Conservation (phyloP, 495 filamentous ascomycete species). For the Parathielavia hyrcaniae region DNA sequence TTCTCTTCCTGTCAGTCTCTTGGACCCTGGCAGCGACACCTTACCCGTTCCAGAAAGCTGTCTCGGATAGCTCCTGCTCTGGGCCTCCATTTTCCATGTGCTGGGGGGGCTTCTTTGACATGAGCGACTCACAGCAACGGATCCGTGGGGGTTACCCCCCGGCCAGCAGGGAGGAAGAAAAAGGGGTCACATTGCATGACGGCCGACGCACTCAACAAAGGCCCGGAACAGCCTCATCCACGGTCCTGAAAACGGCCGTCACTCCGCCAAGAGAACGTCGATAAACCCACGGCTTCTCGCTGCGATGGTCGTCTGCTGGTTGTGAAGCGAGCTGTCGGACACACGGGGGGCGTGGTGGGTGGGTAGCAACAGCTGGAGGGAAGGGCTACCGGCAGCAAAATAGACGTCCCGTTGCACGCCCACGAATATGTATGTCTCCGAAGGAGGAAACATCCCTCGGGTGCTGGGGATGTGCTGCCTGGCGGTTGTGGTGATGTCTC, state of each 20-base stretch:
- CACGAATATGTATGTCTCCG: slow-evolving; percentile 21
- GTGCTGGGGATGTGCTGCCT: not conserved
- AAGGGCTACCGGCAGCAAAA: slow-evolving; percentile 21
- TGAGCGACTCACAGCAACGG: not conserved
- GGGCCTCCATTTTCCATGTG: not conserved
- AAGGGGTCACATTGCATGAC: not conserved
- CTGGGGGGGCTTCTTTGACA: slow-evolving; percentile 3
- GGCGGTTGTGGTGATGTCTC: not conserved
- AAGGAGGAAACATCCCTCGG: slow-evolving; percentile 18
- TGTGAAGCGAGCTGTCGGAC: no score
- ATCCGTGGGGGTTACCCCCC: slow-evolving; percentile 4
- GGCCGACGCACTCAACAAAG: not conserved
- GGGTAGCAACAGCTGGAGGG: slow-evolving; percentile 15
- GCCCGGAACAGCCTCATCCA: slow-evolving; percentile 9
- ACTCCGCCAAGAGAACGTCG: no score
- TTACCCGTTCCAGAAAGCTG: slow-evolving; percentile 2
- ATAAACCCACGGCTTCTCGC: no score
- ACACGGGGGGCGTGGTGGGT: slow-evolving; percentile 7
- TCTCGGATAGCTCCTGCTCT: not conserved
- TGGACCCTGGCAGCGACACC: not conserved
- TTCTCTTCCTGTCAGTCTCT: not conserved
- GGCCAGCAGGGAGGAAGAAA: not conserved
- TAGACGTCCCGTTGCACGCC: slow-evolving; percentile 10
- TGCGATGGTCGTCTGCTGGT: no score
- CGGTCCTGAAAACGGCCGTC: no score